Evolutionary conservation across 192 early-diverging fungal species (phyloP).

Genomic region (Gryganskiella cystojenkinii): DNA sequence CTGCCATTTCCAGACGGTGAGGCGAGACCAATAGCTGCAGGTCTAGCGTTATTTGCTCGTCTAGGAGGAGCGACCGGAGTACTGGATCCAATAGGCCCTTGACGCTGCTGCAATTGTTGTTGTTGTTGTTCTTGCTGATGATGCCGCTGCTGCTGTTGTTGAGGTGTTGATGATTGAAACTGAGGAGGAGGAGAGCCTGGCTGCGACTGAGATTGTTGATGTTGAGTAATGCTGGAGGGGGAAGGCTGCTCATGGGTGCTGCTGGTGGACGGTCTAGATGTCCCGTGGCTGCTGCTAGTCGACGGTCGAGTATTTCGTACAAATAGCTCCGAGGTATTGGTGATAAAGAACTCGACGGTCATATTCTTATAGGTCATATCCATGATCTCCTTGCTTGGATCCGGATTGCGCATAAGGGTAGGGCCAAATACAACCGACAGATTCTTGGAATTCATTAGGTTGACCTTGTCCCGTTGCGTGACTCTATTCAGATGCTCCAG

Average conservation of each 20-base stretch:
- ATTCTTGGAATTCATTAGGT: conserved; percentile 94
- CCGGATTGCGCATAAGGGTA: conserved; percentile 76
- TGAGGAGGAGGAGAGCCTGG: conserved; percentile 1
- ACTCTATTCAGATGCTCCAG: conserved; percentile 75
- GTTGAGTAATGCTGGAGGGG: background rate
- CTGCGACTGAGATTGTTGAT: background rate
- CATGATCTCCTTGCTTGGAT: conserved; percentile 71
- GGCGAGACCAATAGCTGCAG: background rate
- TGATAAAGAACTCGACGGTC: conserved; percentile 74
- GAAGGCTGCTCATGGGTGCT: conserved; percentile 19
- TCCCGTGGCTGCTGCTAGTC: background rate
- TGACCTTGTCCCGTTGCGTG: conserved; percentile 63
- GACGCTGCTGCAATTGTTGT: conserved; percentile 2
- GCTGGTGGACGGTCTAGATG: conserved; percentile 1
- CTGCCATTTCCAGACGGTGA: too few relatives aligned
- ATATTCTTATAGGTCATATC: conserved; percentile 79
- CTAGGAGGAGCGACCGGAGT: background rate
- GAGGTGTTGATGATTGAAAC: background rate
- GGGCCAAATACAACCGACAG: conserved; percentile 95
- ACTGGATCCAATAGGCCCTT: background rate
- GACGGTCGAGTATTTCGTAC: background rate
- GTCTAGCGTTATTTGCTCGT: background rate
- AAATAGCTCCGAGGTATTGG: conserved; percentile 52
- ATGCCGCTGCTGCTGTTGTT: conserved; percentile 1
- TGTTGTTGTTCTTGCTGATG: background rate